phyloP scores from a whole-genome alignment of 768 basidiomycete species.

The Boletus rufocinnamomeus region DNA sequence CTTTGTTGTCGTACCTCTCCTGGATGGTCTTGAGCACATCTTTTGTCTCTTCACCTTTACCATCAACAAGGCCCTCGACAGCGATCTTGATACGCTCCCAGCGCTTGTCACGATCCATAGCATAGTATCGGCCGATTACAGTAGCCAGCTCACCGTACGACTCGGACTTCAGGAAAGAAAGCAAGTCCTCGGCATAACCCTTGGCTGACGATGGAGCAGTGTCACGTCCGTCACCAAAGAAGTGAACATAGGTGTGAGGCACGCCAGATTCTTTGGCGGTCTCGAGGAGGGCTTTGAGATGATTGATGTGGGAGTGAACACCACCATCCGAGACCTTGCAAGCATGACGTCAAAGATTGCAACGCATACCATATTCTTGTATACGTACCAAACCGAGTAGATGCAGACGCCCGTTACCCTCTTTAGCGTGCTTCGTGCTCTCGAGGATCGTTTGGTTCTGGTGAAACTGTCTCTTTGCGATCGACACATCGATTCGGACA shows the following conservation, averaged over 20 bases:
- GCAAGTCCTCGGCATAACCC: conserved; percentile 74
- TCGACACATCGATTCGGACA: conserved; percentile 89
- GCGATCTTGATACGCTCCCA: conserved; percentile 95
- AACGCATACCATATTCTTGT: background rate
- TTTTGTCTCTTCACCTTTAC: conserved; percentile 57
- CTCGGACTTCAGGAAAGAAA: conserved; percentile 76
- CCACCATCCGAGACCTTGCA: conserved; percentile 87
- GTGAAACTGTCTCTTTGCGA: conserved; percentile 87
- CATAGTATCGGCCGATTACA: conserved; percentile 89
- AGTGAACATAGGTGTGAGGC: conserved; percentile 88
- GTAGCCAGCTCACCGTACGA: conserved; percentile 81
- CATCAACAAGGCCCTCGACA: conserved; percentile 79
- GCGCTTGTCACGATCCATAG: conserved; percentile 96
- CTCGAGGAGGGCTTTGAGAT: conserved; percentile 88
- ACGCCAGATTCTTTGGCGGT: conserved; percentile 85
- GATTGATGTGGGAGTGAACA: conserved; percentile 93
- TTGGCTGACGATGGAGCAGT: conserved; percentile 85
- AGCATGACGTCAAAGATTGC: conserved; percentile 3
- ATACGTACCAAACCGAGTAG: conserved; percentile 77
- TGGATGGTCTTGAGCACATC: conserved; percentile 67
- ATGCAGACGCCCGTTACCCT: conserved; percentile 82
- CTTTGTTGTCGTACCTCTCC: conserved; percentile 76
- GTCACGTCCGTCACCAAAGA: conserved; percentile 93
- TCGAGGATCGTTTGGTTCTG: conserved; percentile 72
- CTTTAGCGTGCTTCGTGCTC: conserved; percentile 75